Base-by-base conservation (phyloP, 164 flowering plant species). In the Aristolochia fimbriata region DNA sequence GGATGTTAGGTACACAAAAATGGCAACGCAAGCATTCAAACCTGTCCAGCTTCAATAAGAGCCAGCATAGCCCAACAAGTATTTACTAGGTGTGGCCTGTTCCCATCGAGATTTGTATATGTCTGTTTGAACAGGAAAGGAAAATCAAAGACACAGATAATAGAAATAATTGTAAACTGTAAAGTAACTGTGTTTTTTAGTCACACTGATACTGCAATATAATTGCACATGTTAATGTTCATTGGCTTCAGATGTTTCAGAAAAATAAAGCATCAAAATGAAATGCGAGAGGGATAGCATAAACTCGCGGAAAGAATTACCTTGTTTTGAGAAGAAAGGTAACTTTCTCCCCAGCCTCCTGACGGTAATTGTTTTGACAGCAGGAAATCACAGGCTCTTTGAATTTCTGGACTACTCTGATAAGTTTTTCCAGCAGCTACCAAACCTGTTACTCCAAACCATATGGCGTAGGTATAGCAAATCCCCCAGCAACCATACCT, bases 311-410 rank as follows among this genome's bases (percentile, higher is more conserved):
- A 43, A 43, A 61, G 45, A 3, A 30, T 55, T 59, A 86, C 98
- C 97, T 88, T 83, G 69, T 88, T 70, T 63, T 86, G 92, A 71
- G 83, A 86, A n/a, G 98, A 87, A 61, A 89, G 87, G 61, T 92
- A 92, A 65, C 96, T 89, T 79, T 92, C 98, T 57, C 97, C 97
- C 98, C 98, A 92, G 46, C 98, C 98, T 72, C 96, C 98, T 31
- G 87, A 84, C 58, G 80, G 55, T 51, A 86, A 78, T 71, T 93
- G 88, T 66, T 83, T 93, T 31, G 98, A 87, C 69, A 93, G 70
- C 62, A 93, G 74, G 73, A 84, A 93, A 27, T 83, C 82, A 73
- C 94, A 93, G 46, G 94, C 98, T 72, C 74, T 83, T 17, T 85
- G 84, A 25, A 93, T 77, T 74, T 74, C 62, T 50, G 79, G 62